Base-by-base conservation (phyloP, 305 asterid species). In the Fraxinus velutina region DNA sequence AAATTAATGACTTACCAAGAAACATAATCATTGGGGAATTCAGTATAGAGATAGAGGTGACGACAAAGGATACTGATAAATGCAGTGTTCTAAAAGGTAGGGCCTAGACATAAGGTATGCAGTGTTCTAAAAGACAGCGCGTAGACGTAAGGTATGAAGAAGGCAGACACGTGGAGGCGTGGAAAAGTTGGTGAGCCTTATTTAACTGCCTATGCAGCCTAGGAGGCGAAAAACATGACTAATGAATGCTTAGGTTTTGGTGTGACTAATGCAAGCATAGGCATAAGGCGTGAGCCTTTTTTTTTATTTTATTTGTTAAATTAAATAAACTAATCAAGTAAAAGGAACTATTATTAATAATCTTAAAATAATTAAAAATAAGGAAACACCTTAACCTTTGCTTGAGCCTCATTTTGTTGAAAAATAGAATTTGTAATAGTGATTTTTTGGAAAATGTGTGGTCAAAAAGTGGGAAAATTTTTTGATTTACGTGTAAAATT, bases 1-100 rank as follows among this genome's bases (percentile, higher is more conserved):
- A 47, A 80, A n/a, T 27, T 50, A 55, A n/a, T 4, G 47, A 70
- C 44, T 7, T 77, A 19, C 34, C 68, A 62, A 57, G 81, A 22
- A 60, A 68, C 13, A 75, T 78, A 21, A 81, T 68, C 6, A 8
- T 8, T 22, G 29, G 64, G 32, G 77, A 83, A 82, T 47, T 71
- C 55, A 37, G 21, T 32, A 81, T 17, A 19, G 30, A 30, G 42
- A 39, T 12, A 34, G 55, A 19, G 55, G 33, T 22, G 13, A 4
- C 42, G 33, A 13, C 57, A 44, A 44, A 44, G 57, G 19, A 44
- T 44, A 13, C 52, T 42, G n/a, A 42, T 42, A 42, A 42, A 39
- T 39, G 50, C 50, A 39, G 0, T 39, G 15, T 9, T 33, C 36
- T 33, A 33, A 33, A 33, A 33, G 36, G 6, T 4, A 33, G 6